Evolutionary conservation across 768 basidiomycete species (phyloP).

Genomic region (Macrolepiota fuliginosa): DNA sequence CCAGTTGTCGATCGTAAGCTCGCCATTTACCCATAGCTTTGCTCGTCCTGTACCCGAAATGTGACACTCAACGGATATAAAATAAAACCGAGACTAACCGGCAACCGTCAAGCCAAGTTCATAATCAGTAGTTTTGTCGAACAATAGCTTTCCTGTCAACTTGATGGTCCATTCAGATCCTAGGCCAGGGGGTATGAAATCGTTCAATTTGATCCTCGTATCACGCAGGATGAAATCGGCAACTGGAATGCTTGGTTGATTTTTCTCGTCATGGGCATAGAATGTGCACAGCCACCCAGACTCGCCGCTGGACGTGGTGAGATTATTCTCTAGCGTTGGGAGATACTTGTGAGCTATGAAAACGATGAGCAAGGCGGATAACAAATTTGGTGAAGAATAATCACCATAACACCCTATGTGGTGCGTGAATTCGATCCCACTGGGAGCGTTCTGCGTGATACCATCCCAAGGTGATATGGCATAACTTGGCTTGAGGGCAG

Average conservation of each 20-base stretch:
- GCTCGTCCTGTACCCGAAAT: constrained; percentile 41
- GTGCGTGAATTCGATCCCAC: constrained; percentile 50
- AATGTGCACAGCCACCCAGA: constrained; percentile 65
- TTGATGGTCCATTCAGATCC: constrained; percentile 54
- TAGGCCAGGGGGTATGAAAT: constrained; percentile 59
- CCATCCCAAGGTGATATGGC: constrained; percentile 64
- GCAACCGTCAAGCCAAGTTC: constrained; percentile 65
- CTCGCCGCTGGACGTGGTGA: constrained; percentile 50
- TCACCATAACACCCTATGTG: constrained; percentile 64
- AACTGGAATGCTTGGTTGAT: constrained; percentile 42
- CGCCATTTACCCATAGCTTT: constrained; percentile 59
- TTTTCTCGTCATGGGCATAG: constrained; percentile 52
- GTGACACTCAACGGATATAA: background rate
- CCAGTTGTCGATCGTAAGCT: constrained; percentile 69
- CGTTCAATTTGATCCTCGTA: constrained; percentile 64
- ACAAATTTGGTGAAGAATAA: constrained; percentile 14
- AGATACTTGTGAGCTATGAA: constrained; percentile 61
- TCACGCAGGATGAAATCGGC: constrained; percentile 50
- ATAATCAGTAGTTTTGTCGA: constrained; percentile 47
- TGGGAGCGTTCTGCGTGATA: constrained; percentile 46
- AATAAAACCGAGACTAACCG: constrained; percentile 29
- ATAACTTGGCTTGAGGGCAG: constrained; percentile 68
- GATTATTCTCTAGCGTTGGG: constrained; percentile 61
- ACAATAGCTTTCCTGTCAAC: constrained; percentile 48
- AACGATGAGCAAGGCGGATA: background rate